Evolutionary conservation across 2,329 filamentous ascomycete species (phyloP).

Genomic region (Aphanocladium album): DNA sequence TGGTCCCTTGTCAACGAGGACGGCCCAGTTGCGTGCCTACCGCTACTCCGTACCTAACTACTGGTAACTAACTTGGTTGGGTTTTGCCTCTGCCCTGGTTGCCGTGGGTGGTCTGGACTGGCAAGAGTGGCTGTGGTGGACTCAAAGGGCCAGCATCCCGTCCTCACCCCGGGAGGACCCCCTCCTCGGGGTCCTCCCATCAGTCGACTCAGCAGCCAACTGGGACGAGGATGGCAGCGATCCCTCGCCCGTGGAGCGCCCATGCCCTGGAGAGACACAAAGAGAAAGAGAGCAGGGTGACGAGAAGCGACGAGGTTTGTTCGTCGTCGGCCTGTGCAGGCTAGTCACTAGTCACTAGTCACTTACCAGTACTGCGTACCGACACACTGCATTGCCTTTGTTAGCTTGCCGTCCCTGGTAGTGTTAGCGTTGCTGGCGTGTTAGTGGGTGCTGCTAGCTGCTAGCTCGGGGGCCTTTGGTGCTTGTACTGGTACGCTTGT

Average conservation of each 20-base stretch:
- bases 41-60: background rate
- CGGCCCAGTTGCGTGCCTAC: background rate
- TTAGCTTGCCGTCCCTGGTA: background rate
- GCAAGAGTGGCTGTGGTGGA: too few relatives aligned
- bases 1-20: background rate
- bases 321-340: too few relatives aligned
- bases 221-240: slow-evolving; percentile 6
- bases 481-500: background rate
- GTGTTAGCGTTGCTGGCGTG: background rate
- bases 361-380: too few relatives aligned
- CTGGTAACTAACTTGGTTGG: background rate
- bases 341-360: too few relatives aligned
- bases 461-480: background rate
- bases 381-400: too few relatives aligned
- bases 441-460: slow-evolving; percentile 1
- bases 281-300: background rate
- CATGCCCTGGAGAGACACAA: background rate
- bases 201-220: slow-evolving; percentile 1
- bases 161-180: too few relatives aligned
- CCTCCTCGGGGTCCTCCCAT: slow-evolving; percentile 5
- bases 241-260: slow-evolving; percentile 5
- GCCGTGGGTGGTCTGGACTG: background rate
- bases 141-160: background rate
- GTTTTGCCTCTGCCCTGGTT: background rate
- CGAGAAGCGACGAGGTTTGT: background rate